Evolutionary conservation across 768 basidiomycete genomes (phyloP).

Genomic region (Glaciozyma antarctica): DNA sequence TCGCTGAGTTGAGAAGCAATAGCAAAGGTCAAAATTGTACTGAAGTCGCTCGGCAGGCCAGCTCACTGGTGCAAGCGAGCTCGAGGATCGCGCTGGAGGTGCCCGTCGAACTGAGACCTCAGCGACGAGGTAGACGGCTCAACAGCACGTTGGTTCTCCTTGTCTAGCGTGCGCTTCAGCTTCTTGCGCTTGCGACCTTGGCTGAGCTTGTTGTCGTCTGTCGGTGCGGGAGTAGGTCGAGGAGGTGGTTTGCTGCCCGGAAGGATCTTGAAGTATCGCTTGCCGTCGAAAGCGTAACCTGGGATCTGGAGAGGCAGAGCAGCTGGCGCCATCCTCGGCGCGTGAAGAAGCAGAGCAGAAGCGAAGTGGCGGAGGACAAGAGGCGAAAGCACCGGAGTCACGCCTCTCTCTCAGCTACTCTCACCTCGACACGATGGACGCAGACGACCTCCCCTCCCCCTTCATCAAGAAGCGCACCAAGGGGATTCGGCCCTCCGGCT

Average conservation of each 20-base stretch:
- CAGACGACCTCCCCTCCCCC: neutral
- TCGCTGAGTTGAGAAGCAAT: neutral
- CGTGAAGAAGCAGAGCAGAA: neutral
- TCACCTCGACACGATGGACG: neutral
- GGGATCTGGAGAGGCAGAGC: conserved; percentile 7
- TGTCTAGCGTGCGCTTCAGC: neutral
- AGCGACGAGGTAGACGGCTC: neutral
- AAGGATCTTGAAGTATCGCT: conserved; percentile 19
- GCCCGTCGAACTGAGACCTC: neutral
- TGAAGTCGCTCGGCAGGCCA: too few species aligned
- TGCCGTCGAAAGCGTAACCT: conserved; percentile 19
- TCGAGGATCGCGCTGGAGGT: neutral
- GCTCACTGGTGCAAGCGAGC: neutral
- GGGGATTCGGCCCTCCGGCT: conserved; percentile 3
- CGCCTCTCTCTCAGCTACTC: neutral
- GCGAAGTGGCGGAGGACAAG: neutral
- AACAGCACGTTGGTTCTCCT: neutral
- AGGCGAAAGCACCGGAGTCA: neutral
- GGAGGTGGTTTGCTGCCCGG: neutral
- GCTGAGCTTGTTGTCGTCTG: neutral
- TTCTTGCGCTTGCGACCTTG: neutral
- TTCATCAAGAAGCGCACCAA: conserved; percentile 22
- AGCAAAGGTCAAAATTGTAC: neutral
- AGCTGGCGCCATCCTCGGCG: too few species aligned
- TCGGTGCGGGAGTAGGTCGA: neutral